phyloP scores from a whole-genome alignment of 139 green algal species.

The Pleodorina starrii region DNA sequence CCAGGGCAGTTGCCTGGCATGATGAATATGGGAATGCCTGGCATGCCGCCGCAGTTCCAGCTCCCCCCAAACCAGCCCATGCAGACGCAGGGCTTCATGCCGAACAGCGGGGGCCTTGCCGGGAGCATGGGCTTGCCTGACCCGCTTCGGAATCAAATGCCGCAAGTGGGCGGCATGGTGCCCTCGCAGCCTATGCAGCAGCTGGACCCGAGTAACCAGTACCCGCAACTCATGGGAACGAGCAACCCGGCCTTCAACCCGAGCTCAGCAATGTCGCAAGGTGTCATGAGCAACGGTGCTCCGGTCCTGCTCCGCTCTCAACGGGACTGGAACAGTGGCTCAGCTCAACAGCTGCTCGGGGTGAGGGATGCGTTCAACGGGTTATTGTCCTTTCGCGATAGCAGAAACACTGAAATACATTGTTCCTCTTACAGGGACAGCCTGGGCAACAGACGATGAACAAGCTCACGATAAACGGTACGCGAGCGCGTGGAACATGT shows the following conservation, averaged over 20 bases:
- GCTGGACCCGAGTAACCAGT: slow-evolving; percentile 5
- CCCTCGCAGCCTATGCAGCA: slow-evolving; percentile 13
- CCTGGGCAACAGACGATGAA: slow-evolving; percentile 9
- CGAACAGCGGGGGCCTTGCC: slow-evolving; percentile 48
- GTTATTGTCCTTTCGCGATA: not conserved
- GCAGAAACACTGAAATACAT: not conserved
- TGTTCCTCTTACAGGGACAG: not conserved
- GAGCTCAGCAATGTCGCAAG: slow-evolving; percentile 25
- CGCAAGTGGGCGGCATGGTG: slow-evolving; percentile 13
- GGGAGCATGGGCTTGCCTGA: slow-evolving; percentile 49
- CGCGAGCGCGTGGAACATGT: not conserved
- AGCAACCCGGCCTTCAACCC: slow-evolving; percentile 41
- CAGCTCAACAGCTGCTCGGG: slow-evolving; percentile 34
- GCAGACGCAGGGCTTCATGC: slow-evolving; percentile 66
- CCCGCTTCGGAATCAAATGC: slow-evolving; percentile 27
- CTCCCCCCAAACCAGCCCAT: not conserved
- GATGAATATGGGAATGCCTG: slow-evolving; percentile 23
- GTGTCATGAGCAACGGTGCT: slow-evolving; percentile 81
- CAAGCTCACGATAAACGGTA: slow-evolving; percentile 48
- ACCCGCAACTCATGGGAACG: slow-evolving; percentile 18
- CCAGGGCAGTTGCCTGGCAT: not conserved
- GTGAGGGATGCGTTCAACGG: not conserved
- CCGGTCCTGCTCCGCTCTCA: slow-evolving; percentile 64
- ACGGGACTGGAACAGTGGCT: slow-evolving; percentile 30
- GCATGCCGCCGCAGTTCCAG: slow-evolving; percentile 43